These are phyloP conservation scores for Termitomyces sp. DNA, from an alignment of 768 basidiomycete species.

Conservation along the genomic window DNA sequence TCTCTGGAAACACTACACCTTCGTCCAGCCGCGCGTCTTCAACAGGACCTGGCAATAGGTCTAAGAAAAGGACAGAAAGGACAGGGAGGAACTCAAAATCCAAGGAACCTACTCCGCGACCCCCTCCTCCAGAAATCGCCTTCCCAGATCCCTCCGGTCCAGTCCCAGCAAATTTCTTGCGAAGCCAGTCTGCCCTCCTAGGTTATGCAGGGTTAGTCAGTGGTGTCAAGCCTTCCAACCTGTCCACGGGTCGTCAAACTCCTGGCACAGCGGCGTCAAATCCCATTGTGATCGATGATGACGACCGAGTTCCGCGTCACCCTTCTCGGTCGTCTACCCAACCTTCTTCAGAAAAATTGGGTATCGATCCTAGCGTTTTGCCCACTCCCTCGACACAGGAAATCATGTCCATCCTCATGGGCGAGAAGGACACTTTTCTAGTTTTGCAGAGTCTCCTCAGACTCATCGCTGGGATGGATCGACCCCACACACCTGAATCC, in stretches of 20 bases:
- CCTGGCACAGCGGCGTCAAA: constrained; percentile 55
- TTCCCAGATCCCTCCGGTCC: constrained; percentile 63
- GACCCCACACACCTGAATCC: not conserved
- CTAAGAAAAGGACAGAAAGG: constrained; percentile 33
- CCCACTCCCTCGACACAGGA: constrained; percentile 54
- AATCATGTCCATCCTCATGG: constrained; percentile 54
- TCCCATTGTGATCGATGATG: constrained; percentile 72
- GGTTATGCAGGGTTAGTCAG: constrained; percentile 72
- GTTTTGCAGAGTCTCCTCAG: constrained; percentile 61
- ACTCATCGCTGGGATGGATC: constrained; percentile 43
- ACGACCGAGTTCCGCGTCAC: constrained; percentile 30
- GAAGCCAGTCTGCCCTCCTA: constrained; percentile 68
- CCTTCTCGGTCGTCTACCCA: constrained; percentile 13
- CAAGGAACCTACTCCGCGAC: constrained; percentile 40
- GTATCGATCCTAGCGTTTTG: constrained; percentile 41
- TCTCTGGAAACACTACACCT: constrained; percentile 1
- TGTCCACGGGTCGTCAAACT: constrained; percentile 35
- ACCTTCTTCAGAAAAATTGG: constrained; percentile 25
- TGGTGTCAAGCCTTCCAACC: constrained; percentile 55
- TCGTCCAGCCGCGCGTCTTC: constrained; percentile 20
- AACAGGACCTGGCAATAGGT: constrained; percentile 16
- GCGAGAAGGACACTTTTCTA: constrained; percentile 65
- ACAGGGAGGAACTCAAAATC: constrained; percentile 31
- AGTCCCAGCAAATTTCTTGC: constrained; percentile 64
- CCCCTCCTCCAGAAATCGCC: constrained; percentile 50